Percentiles rank a stretch among this genome's conserved stretches.
These are phyloP conservation scores for Coemansia sp. DNA, from an alignment of 192 early-diverging fungal species.

Conservation along the genomic window DNA sequence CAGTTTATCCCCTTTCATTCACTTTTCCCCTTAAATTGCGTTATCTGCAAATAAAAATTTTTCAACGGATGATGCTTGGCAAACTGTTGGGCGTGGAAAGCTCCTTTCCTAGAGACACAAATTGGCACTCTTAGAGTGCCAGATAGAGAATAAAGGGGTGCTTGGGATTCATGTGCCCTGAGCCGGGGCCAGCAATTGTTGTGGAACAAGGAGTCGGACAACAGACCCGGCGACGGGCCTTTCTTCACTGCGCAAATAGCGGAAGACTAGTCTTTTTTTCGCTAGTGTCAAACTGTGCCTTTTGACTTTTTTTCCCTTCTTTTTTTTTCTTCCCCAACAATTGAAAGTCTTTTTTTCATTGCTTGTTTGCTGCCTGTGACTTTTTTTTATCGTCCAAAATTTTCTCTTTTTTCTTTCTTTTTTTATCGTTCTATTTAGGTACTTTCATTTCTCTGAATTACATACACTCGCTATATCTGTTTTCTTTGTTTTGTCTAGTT, in stretches of 20 bases:
- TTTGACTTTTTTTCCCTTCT: neutral
- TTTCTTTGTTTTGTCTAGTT: conserved; percentile 6
- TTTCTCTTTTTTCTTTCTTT: neutral
- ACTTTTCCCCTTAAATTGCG: too few species aligned
- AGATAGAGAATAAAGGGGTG: neutral
- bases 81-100: too few species aligned
- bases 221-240: too few species aligned
- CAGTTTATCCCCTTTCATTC: too few species aligned
- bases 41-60: too few species aligned
- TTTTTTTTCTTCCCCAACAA: neutral
- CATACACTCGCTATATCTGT: conserved; percentile 9
- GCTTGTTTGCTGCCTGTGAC: neutral
- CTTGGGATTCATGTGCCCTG: neutral
- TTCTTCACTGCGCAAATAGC: neutral
- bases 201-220: too few species aligned
- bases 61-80: too few species aligned
- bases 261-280: neutral
- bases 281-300: neutral
- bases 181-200: too few species aligned
- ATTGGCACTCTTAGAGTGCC: neutral
- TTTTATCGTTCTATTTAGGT: neutral
- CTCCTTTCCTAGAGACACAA: too few species aligned
- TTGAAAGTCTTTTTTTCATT: neutral
- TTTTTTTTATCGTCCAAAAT: neutral
- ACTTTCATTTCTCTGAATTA: neutral